phyloP scores from a whole-genome alignment of 83 land plant species.

The Picea engelmannii region DNA sequence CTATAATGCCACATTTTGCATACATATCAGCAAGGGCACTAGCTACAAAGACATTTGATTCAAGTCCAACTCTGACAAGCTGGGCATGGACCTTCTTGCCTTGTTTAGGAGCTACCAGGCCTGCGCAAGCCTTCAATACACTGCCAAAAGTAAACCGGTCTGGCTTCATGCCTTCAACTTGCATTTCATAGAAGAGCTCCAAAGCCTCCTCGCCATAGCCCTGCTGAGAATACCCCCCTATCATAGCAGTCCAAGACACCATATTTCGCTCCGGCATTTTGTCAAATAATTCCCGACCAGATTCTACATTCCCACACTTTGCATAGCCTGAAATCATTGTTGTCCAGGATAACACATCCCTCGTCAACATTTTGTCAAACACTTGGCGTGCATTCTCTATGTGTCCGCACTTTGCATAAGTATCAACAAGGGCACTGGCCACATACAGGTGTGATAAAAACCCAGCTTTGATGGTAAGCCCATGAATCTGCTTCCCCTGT shows the following conservation, averaged over 20 bases:
- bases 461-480: background rate
- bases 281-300: no score
- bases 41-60: conserved; percentile 24
- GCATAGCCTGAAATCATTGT: no score
- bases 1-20: conserved; percentile 27
- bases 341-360: no score
- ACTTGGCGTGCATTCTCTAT: conserved; percentile 17
- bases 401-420: conserved; percentile 24
- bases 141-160: no score
- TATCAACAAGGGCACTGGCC: conserved; percentile 16
- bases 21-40: conserved; percentile 31
- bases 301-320: no score
- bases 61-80: background rate
- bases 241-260: no score
- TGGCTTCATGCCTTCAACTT: no score
- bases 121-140: background rate
- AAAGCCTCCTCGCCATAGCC: no score
- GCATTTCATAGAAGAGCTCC: no score
- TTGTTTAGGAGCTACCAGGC: background rate
- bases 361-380: conserved; percentile 1
- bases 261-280: no score
- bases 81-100: background rate
- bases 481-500: conserved; percentile 12
- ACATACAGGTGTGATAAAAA: background rate
- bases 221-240: no score